phyloP scores from a whole-genome alignment of 768 basidiomycete genomes.

The Russula abietina region DNA sequence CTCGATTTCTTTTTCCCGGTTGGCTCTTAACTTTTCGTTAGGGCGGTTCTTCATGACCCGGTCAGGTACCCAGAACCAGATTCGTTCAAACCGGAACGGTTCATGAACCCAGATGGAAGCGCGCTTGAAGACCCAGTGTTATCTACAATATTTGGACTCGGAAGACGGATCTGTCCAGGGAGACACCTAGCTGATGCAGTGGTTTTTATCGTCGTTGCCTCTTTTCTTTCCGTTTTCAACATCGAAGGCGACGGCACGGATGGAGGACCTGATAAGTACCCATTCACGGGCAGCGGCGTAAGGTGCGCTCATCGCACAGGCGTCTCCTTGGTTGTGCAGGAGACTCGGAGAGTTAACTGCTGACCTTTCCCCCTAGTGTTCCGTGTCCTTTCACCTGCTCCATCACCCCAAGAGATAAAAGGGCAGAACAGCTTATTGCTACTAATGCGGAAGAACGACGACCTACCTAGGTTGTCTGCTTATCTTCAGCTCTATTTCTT shows the following conservation, averaged over 20 bases:
- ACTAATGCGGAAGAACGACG: neutral
- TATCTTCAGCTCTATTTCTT: too few species aligned
- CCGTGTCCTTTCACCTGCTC: neutral
- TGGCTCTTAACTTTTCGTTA: neutral
- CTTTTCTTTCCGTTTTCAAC: neutral
- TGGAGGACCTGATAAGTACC: neutral
- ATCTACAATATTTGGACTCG: neutral
- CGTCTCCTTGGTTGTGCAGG: neutral
- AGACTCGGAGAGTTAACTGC: neutral
- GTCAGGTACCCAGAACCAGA: neutral
- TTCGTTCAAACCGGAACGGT: neutral
- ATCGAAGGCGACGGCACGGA: neutral
- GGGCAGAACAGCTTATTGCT: neutral
- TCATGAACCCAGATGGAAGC: neutral
- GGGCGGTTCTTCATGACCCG: neutral
- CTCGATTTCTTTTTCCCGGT: neutral
- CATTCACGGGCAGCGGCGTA: neutral
- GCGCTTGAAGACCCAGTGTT: neutral
- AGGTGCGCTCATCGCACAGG: neutral
- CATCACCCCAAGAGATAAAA: neutral
- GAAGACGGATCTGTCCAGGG: neutral
- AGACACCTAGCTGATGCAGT: neutral
- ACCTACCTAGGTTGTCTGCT: neutral
- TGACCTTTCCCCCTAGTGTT: neutral
- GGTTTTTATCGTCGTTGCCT: neutral